Conservation (phyloP, 139 green algal genomes). For the Spirogloea muscicola region DNA sequence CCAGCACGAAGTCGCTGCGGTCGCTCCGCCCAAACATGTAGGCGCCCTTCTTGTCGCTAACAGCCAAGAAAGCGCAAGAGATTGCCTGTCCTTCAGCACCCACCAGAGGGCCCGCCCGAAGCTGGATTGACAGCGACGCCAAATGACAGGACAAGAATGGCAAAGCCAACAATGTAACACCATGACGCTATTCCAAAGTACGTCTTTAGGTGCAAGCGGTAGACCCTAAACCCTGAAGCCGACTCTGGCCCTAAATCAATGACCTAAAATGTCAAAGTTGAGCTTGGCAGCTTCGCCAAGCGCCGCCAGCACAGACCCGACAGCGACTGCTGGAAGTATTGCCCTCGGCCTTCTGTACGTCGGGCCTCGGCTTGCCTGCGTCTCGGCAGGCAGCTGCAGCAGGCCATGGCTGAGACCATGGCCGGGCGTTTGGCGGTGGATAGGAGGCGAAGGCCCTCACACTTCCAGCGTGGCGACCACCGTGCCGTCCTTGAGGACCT, state of each 20-base stretch:
- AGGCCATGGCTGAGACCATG: not conserved
- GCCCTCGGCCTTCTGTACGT: not conserved
- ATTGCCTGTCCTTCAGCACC: too few species aligned
- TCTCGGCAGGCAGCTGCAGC: too few species aligned
- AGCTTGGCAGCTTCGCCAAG: too few species aligned
- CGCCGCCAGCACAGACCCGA: not conserved
- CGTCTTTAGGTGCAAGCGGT: not conserved
- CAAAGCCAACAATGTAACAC: not conserved
- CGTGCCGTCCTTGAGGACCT: conserved; percentile 35
- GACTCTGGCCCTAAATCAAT: too few species aligned
- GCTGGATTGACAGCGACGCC: not conserved
- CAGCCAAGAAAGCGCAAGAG: too few species aligned
- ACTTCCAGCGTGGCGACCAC: conserved; percentile 13
- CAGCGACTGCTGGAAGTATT: not conserved
- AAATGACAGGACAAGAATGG: not conserved
- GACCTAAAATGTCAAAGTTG: too few species aligned
- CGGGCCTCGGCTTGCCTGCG: too few species aligned
- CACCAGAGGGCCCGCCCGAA: too few species aligned
- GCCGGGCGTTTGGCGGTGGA: too few species aligned
- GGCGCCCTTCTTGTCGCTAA: conserved; percentile 15
- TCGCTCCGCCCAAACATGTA: conserved; percentile 41
- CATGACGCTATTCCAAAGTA: not conserved
- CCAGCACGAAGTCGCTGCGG: conserved; percentile 33
- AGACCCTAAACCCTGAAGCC: too few species aligned
- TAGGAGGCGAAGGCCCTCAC: too few species aligned